These are phyloP conservation scores for Suillus sp. DNA, from an alignment of 768 basidiomycete species.

Conservation along the genomic window DNA sequence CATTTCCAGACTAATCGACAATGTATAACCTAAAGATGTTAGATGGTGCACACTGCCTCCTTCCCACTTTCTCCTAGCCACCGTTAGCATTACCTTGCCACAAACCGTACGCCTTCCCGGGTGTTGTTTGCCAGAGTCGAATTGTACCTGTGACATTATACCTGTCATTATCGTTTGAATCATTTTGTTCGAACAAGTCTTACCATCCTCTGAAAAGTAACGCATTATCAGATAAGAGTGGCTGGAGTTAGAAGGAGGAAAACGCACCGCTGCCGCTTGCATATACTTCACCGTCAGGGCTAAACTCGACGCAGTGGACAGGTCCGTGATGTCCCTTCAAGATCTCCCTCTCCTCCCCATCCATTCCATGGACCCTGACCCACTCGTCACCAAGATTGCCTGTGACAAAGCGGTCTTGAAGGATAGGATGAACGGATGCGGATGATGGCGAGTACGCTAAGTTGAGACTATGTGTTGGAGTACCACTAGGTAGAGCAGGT, in stretches of 20 bases:
- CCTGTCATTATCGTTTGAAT: conserved; percentile 10
- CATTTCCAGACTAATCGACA: conserved; percentile 18
- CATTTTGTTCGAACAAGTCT: not conserved
- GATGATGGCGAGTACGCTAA: conserved; percentile 90
- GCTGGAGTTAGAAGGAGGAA: conserved; percentile 14
- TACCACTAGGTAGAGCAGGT: conserved; percentile 64
- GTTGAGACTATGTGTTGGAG: conserved; percentile 72
- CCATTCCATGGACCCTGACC: conserved; percentile 91
- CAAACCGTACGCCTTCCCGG: conserved; percentile 88
- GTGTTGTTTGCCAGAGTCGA: conserved; percentile 96
- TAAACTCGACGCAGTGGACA: conserved; percentile 91
- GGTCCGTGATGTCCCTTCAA: conserved; percentile 98
- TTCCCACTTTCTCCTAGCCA: conserved; percentile 33
- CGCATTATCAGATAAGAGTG: conserved; percentile 13
- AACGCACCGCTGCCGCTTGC: conserved; percentile 93
- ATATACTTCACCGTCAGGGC: conserved; percentile 96
- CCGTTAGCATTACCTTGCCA: conserved; percentile 71
- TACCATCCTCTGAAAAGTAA: conserved; percentile 67
- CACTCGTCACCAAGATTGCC: conserved; percentile 91
- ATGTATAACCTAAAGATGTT: conserved; percentile 10
- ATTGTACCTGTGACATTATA: conserved; percentile 69
- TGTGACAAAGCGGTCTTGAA: conserved; percentile 89
- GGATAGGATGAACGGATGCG: conserved; percentile 90
- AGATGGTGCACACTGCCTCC: conserved; percentile 18
- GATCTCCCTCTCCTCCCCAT: conserved; percentile 88